Evolutionary conservation across 345 rosid genomes (phyloP).

Genomic region (Moringa oleifera): DNA sequence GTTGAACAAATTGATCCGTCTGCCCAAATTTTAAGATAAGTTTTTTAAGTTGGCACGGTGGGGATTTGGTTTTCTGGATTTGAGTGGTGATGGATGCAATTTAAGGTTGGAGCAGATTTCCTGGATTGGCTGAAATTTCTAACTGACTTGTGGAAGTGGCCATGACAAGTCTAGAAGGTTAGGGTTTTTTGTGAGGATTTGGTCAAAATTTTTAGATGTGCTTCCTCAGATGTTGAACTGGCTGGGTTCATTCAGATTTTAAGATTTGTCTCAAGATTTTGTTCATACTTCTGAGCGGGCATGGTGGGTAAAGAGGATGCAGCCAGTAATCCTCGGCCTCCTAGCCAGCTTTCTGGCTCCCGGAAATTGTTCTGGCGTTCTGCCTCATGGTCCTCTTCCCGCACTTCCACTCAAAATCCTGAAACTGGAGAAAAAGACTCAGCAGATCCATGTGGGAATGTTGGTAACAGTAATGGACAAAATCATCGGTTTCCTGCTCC

Average conservation of each 20-base stretch:
- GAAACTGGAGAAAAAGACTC: conserved; percentile 43
- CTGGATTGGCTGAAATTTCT: background rate
- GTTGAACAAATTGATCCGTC: too few relatives aligned
- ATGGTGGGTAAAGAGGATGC: conserved; percentile 95
- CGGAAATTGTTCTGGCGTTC: conserved; percentile 91
- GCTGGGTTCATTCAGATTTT: conserved; percentile 15
- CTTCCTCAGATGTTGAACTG: background rate
- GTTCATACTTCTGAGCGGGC: conserved; percentile 26
- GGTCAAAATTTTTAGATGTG: background rate
- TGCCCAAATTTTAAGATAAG: too few relatives aligned
- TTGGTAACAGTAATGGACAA: conserved; percentile 31
- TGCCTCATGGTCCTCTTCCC: conserved; percentile 94
- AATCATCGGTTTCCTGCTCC: conserved; percentile 63
- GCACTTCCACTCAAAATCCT: conserved; percentile 60
- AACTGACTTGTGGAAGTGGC: conserved; percentile 1
- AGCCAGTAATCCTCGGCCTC: conserved; percentile 41
- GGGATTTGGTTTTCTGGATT: background rate
- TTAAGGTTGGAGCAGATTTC: background rate
- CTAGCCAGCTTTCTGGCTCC: conserved; percentile 50
- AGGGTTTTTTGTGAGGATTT: conserved; percentile 1
- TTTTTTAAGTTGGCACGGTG: too few relatives aligned
- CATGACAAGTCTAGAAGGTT: conserved; percentile 18
- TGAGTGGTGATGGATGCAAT: background rate
- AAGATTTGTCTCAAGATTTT: conserved; percentile 16
- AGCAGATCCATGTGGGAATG: conserved; percentile 37